Evolutionary conservation across 768 basidiomycete genomes (phyloP).

Genomic region (Mycena polygramma): DNA sequence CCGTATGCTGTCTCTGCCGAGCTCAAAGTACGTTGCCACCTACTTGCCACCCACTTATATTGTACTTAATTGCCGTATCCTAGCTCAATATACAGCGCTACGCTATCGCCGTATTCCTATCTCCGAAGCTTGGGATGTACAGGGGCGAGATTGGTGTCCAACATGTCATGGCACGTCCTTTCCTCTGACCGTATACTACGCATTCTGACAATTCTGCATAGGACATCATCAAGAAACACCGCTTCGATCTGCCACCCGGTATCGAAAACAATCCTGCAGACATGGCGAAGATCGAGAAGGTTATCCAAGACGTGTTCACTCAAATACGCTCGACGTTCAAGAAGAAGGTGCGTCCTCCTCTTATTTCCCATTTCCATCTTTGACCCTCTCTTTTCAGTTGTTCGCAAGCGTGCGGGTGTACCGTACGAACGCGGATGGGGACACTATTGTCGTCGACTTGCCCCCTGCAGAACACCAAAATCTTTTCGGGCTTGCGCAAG

Average conservation of each 20-base stretch:
- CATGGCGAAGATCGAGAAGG: neutral
- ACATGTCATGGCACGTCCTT: neutral
- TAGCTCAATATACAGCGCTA: neutral
- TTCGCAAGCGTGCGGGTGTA: neutral
- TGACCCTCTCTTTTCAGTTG: neutral
- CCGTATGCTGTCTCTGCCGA: neutral
- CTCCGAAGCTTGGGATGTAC: neutral
- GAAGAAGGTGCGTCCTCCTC: constrained; percentile 3
- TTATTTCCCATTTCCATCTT: neutral
- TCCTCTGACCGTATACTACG: neutral
- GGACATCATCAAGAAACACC: constrained; percentile 15
- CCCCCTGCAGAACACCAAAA: neutral
- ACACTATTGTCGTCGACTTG: neutral
- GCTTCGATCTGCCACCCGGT: constrained; percentile 15
- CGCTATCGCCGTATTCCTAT: neutral
- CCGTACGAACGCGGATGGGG: neutral
- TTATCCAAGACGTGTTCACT: constrained; percentile 3
- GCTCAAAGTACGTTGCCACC: constrained; percentile 3
- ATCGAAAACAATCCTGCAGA: constrained; percentile 24
- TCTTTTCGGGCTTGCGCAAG: neutral
- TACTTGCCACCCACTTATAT: neutral
- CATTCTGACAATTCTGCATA: neutral
- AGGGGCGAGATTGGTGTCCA: neutral
- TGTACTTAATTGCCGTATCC: neutral
- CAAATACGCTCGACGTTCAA: constrained; percentile 17